Conservation (phyloP, 306 rosid genomes). For the Urtica urens region DNA sequence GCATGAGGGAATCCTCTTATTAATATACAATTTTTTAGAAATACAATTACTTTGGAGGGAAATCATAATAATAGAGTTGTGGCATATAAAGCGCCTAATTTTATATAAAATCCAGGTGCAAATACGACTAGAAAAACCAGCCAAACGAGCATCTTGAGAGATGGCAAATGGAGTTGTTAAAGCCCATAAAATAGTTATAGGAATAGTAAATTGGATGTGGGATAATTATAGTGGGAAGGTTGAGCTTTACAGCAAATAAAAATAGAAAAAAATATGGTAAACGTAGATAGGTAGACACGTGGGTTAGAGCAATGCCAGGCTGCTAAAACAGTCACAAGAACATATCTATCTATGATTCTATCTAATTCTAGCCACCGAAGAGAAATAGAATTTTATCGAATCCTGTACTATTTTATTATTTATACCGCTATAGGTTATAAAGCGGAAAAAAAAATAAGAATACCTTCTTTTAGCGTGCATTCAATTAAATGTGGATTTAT, state of each 20-base stretch:
- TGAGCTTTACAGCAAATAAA: background rate
- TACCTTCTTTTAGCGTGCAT: no score
- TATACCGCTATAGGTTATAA: background rate
- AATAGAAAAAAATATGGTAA: background rate
- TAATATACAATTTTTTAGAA: no score
- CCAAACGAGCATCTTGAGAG: no score
- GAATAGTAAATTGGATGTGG: background rate
- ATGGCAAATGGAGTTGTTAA: background rate
- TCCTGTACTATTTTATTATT: background rate
- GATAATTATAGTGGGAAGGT: background rate
- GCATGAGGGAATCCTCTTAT: no score
- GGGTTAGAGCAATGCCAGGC: slow-evolving; percentile 6
- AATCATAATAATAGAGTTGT: no score
- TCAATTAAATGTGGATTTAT: no score
- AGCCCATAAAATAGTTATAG: background rate
- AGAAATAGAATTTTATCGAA: background rate
- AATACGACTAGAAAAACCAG: no score
- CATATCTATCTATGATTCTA: no score
- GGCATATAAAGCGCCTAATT: no score
- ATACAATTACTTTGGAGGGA: no score
- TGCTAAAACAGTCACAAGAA: background rate
- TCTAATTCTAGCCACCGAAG: background rate
- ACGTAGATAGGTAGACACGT: background rate
- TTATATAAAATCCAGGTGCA: no score
- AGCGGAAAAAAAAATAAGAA: no score